Evolutionary conservation across 179 eudicot genomes (phyloP).

Genomic region (Actinidia polygama): DNA sequence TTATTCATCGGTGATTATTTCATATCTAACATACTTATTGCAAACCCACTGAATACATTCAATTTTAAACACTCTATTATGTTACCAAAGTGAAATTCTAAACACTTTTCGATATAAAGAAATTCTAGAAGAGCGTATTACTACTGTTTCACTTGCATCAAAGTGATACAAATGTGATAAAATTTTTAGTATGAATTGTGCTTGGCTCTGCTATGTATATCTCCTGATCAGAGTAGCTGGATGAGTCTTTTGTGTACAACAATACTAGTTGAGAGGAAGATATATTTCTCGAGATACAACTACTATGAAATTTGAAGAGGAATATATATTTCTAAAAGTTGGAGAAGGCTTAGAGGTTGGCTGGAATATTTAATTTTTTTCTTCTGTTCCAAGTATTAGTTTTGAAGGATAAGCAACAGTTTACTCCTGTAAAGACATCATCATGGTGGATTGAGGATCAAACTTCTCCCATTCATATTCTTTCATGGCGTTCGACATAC

Average conservation of each 20-base stretch:
- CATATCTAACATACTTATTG: too few species aligned
- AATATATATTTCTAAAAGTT: conserved; percentile 88
- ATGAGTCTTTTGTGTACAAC: background rate
- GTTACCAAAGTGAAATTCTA: too few species aligned
- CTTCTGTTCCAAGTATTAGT: too few species aligned
- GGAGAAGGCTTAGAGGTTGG: conserved; percentile 84
- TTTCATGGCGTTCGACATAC: background rate
- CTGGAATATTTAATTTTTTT: conserved; percentile 3
- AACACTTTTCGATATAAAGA: too few species aligned
- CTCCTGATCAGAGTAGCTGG: background rate
- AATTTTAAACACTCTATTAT: too few species aligned
- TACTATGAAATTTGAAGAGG: conserved; percentile 70
- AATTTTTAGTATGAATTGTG: background rate
- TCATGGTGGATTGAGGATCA: too few species aligned
- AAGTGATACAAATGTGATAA: background rate
- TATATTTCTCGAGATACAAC: too few species aligned
- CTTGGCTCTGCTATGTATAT: background rate
- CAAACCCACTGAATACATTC: too few species aligned
- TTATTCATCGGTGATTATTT: too few species aligned
- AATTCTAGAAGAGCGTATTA: background rate
- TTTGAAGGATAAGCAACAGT: too few species aligned
- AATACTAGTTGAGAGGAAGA: too few species aligned
- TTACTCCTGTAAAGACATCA: too few species aligned
- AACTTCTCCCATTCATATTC: background rate
- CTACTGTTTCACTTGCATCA: background rate